Conservation (phyloP, 2,329 filamentous ascomycete genomes). For the Monilinia fructicola region DNA sequence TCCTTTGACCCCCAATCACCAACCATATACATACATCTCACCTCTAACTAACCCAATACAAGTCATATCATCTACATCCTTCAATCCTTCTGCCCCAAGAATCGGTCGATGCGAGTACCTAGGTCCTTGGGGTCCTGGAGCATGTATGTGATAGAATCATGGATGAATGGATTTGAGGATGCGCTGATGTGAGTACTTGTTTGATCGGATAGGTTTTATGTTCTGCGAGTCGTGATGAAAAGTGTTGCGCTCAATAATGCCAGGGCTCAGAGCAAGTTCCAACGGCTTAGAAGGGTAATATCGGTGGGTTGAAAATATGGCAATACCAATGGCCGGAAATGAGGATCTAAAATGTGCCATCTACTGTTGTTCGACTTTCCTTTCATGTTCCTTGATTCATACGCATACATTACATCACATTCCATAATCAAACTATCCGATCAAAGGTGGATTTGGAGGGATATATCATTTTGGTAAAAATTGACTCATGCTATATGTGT, state of each 20-base stretch:
- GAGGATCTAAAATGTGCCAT: no score
- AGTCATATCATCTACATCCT: not conserved
- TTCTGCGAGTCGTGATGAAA: no score
- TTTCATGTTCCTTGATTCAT: no score
- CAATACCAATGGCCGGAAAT: no score
- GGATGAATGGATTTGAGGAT: not conserved
- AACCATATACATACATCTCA: no score
- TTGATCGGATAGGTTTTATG: not conserved
- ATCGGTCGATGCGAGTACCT: not conserved
- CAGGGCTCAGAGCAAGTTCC: not conserved
- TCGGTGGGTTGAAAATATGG: not conserved
- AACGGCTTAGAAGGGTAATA: not conserved
- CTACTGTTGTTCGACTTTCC: not conserved
- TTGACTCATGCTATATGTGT: slow-evolving; percentile 38
- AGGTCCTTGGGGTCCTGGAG: no score
- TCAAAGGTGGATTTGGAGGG: slow-evolving; percentile 14
- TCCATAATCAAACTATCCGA: slow-evolving; percentile 8
- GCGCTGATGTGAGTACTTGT: not conserved
- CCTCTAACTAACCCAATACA: not conserved
- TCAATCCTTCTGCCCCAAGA: not conserved
- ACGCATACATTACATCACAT: not conserved
- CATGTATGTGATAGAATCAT: not conserved
- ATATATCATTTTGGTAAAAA: slow-evolving; percentile 35
- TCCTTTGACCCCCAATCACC: no score
- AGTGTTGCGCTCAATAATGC: no score